These are phyloP conservation scores for Sphagnum magellanicum DNA, from an alignment of 228 moss, liverwort and hornwort species.

Conservation along the genomic window DNA sequence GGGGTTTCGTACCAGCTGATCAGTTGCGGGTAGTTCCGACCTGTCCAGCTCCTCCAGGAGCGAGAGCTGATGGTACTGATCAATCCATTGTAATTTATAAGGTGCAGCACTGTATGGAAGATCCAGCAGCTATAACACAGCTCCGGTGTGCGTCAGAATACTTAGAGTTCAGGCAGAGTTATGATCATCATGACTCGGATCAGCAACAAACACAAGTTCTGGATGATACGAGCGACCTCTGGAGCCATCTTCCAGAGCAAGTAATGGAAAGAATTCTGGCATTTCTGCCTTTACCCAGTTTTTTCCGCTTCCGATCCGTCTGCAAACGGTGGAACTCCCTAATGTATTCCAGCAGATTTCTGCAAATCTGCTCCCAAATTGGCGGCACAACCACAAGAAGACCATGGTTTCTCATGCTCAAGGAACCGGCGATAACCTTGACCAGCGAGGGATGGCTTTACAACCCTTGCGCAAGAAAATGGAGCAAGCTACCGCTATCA, in stretches of 20 bases:
- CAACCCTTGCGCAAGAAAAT: slow-evolving; percentile 32
- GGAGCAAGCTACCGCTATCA: slow-evolving; percentile 42
- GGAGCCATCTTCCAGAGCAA: slow-evolving; percentile 42
- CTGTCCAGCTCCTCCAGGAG: too few species aligned
- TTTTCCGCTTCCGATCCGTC: slow-evolving; percentile 28
- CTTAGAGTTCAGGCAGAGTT: too few species aligned
- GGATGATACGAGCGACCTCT: slow-evolving; percentile 4
- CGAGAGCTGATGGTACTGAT: too few species aligned
- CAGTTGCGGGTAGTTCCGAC: too few species aligned
- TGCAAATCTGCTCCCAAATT: slow-evolving; percentile 6
- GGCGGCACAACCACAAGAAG: slow-evolving; percentile 6
- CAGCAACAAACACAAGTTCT: too few species aligned
- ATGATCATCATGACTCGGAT: too few species aligned
- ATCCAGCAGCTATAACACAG: too few species aligned
- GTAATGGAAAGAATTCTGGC: slow-evolving; percentile 26
- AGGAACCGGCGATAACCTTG: slow-evolving; percentile 13
- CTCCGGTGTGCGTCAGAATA: too few species aligned
- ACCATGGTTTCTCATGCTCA: slow-evolving; percentile 52
- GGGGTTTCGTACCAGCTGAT: too few species aligned
- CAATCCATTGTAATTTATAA: too few species aligned
- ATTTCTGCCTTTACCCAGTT: slow-evolving; percentile 20
- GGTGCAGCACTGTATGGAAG: too few species aligned
- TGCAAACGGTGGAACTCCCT: slow-evolving; percentile 41
- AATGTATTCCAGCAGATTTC: slow-evolving; percentile 19
- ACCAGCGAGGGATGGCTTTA: slow-evolving; percentile 37